Conservation (phyloP, 345 rosid species). For the Durio zibethinus region DNA sequence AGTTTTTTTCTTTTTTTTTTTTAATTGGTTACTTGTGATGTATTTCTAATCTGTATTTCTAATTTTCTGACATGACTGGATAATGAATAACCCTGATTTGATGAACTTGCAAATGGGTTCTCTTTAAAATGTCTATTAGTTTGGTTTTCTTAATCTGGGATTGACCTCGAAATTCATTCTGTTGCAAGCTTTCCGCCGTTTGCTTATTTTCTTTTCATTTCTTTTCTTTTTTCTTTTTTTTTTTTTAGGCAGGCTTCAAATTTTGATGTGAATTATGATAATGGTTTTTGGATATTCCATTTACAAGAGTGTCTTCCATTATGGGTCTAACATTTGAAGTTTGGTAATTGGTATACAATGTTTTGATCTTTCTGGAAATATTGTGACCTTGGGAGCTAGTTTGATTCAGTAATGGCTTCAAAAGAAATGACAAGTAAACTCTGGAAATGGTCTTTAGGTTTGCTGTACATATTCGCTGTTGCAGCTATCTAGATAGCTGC, state of each 20-base stretch:
- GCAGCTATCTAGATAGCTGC: conserved; percentile 95
- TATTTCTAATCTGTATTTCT: neutral
- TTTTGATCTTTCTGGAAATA: conserved; percentile 7
- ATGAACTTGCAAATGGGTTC: neutral
- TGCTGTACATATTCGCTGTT: conserved; percentile 72
- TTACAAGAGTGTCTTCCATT: neutral
- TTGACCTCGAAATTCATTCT: neutral
- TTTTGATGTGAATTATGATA: neutral
- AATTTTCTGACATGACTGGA: neutral
- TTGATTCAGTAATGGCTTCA: conserved; percentile 17
- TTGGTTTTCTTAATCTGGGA: neutral
- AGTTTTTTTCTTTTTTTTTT: neutral
- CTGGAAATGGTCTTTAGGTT: conserved; percentile 80
- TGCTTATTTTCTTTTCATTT: neutral
- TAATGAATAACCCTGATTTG: conserved; percentile 1
- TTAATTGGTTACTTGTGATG: neutral
- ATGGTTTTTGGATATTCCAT: conserved; percentile 1
- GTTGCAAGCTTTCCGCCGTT: neutral
- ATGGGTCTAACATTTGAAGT: neutral
- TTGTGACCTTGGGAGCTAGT: neutral
- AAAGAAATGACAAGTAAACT: conserved; percentile 45
- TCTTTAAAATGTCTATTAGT: neutral
- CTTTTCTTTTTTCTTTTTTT: neutral
- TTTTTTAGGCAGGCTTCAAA: neutral
- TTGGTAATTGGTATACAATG: neutral